Conservation (phyloP, 345 rosid genomes). For the Eucalyptus regnans region DNA sequence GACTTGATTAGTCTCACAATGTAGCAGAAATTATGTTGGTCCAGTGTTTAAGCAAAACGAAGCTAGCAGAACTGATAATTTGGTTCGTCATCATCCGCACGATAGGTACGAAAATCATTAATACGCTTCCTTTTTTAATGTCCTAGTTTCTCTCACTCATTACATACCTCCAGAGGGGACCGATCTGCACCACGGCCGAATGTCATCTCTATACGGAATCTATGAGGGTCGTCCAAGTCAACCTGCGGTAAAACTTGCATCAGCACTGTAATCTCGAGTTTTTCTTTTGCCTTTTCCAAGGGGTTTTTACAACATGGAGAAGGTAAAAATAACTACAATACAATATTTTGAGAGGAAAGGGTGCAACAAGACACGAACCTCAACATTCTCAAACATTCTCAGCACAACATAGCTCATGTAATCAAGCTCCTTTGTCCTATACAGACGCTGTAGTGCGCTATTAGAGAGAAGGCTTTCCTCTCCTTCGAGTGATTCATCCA, state of each 20-base stretch:
- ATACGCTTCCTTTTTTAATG: neutral
- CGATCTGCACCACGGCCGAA: constrained; percentile 98
- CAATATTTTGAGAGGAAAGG: neutral
- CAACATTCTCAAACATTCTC: constrained; percentile 88
- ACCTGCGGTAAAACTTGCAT: constrained; percentile 31
- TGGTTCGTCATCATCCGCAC: neutral
- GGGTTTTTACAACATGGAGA: neutral
- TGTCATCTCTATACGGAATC: constrained; percentile 84
- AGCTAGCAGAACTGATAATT: neutral
- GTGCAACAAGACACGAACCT: constrained; percentile 20
- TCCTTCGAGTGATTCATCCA: constrained; percentile 91
- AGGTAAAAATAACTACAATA: neutral
- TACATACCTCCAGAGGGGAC: constrained; percentile 81
- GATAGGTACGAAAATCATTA: neutral
- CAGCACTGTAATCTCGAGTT: neutral
- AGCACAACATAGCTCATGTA: constrained; percentile 97
- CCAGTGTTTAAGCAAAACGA: neutral
- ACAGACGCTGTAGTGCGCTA: constrained; percentile 68
- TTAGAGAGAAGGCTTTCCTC: constrained; percentile 84
- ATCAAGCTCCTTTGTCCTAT: constrained; percentile 91
- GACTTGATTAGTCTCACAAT: neutral
- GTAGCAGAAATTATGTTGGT: neutral
- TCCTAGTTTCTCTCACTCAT: neutral
- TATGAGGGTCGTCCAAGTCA: constrained; percentile 68
- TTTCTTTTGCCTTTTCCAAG: neutral